phyloP scores from a whole-genome alignment of 2,329 filamentous ascomycete genomes.

The Seiridium cupressi region DNA sequence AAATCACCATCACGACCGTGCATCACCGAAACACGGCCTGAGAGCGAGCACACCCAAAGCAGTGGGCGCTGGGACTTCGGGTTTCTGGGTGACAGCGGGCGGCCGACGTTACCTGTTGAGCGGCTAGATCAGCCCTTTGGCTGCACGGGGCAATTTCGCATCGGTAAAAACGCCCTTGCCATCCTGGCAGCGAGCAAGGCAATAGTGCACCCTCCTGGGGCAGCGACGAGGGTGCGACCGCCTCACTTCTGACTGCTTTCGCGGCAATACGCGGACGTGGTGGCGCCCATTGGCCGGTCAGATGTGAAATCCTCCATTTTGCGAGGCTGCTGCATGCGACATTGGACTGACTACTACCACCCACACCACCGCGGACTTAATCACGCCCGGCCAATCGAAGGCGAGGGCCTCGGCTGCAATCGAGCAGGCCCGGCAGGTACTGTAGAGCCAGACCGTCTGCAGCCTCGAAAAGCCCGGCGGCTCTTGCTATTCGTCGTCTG shows the following conservation, averaged over 20 bases:
- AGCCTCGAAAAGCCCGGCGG: conserved; percentile 1
- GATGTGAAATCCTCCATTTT: conserved; percentile 16
- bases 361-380: conserved; percentile 2
- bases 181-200: background rate
- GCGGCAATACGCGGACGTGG: conserved; percentile 11
- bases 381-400: background rate
- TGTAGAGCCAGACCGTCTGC: background rate
- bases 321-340: conserved; percentile 33
- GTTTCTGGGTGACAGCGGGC: background rate
- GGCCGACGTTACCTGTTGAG: conserved; percentile 15
- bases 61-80: background rate
- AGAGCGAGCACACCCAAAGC: background rate
- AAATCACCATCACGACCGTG: background rate
- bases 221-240: background rate
- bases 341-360: conserved; percentile 14
- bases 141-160: conserved; percentile 11
- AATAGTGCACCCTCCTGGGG: background rate
- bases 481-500: background rate
- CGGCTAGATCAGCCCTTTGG: conserved; percentile 13
- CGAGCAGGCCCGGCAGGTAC: background rate
- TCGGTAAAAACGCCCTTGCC: conserved; percentile 5
- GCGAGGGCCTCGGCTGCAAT: background rate
- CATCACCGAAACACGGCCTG: background rate
- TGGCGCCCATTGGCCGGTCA: background rate
- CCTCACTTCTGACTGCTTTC: conserved; percentile 14